Evolutionary conservation across 768 basidiomycete species (phyloP).

Genomic region (Kwoniella sp.): DNA sequence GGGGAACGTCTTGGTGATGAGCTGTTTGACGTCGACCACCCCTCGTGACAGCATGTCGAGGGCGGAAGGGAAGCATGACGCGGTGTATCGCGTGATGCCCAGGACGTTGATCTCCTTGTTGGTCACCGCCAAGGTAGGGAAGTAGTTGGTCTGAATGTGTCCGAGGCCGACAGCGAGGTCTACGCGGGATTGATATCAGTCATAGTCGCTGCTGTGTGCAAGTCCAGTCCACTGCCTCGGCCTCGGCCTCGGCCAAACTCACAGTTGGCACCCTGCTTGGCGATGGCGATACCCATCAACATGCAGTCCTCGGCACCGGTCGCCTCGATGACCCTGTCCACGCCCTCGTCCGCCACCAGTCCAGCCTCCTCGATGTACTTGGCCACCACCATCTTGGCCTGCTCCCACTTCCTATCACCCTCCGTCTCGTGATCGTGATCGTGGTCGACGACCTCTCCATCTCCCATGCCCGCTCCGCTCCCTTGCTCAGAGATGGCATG

Average conservation of each 20-base stretch:
- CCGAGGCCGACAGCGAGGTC: conserved; percentile 39
- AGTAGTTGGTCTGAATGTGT: conserved; percentile 37
- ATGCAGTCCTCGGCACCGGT: conserved; percentile 37
- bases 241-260: conserved; percentile 5
- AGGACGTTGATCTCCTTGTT: conserved; percentile 45
- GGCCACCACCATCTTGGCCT: conserved; percentile 27
- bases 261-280: conserved; percentile 44
- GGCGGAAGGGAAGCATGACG: conserved; percentile 37
- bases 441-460: conserved; percentile 23
- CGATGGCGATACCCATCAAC: conserved; percentile 38
- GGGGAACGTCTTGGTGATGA: conserved; percentile 35
- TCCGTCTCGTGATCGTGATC: conserved; percentile 22
- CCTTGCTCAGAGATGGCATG: conserved; percentile 18
- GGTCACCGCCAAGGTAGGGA: conserved; percentile 41
- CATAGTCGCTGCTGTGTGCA: too few relatives aligned
- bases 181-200: background rate
- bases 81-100: conserved; percentile 42
- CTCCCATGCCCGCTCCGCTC: conserved; percentile 23
- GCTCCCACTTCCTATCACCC: conserved; percentile 39
- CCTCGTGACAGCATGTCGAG: conserved; percentile 37
- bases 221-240: background rate
- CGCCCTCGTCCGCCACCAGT: conserved; percentile 36
- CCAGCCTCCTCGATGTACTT: conserved; percentile 28
- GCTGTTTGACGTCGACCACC: conserved; percentile 38
- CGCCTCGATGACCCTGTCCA: conserved; percentile 43